Conservation (phyloP, 2,329 filamentous ascomycete species). For the Nemania sp. region DNA sequence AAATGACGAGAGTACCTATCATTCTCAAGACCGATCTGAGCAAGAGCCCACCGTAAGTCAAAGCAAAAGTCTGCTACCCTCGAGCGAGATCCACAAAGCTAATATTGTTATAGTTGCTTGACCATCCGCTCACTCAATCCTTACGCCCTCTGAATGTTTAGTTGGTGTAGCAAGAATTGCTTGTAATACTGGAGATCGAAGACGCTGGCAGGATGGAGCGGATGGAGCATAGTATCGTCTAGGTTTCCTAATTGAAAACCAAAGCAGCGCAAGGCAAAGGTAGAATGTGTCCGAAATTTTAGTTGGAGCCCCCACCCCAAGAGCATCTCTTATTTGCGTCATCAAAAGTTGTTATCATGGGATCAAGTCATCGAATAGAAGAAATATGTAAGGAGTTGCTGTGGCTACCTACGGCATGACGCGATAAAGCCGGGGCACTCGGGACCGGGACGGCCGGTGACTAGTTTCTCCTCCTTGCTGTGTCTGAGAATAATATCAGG, state of each 20-base stretch:
- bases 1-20: conserved; percentile 98
- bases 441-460: conserved; percentile 24
- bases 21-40: conserved; percentile 97
- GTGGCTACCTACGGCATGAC: conserved; percentile 42
- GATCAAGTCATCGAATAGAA: conserved; percentile 30
- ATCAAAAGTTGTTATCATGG: conserved; percentile 42
- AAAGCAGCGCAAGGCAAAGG: conserved; percentile 40
- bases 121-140: conserved; percentile 76
- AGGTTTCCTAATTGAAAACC: conserved; percentile 39
- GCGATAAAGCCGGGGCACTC: conserved; percentile 33
- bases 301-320: conserved; percentile 35
- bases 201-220: conserved; percentile 26
- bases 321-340: conserved; percentile 46
- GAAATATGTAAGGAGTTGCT: conserved; percentile 44
- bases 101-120: conserved; percentile 66
- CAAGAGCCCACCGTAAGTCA: conserved; percentile 98
- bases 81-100: conserved; percentile 46
- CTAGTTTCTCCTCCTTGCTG: conserved; percentile 16
- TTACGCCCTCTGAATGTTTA: conserved; percentile 59
- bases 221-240: conserved; percentile 32
- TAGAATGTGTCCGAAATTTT: conserved; percentile 47
- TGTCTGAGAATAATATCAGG: conserved; percentile 28
- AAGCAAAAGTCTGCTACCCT: neutral
- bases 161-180: conserved; percentile 22
- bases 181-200: conserved; percentile 19